Percentiles rank a stretch among this genome's conserved stretches.
Evolutionary conservation across 805 yeast genomes (phyloP).

Genomic region (Geotrichum ghanense): DNA sequence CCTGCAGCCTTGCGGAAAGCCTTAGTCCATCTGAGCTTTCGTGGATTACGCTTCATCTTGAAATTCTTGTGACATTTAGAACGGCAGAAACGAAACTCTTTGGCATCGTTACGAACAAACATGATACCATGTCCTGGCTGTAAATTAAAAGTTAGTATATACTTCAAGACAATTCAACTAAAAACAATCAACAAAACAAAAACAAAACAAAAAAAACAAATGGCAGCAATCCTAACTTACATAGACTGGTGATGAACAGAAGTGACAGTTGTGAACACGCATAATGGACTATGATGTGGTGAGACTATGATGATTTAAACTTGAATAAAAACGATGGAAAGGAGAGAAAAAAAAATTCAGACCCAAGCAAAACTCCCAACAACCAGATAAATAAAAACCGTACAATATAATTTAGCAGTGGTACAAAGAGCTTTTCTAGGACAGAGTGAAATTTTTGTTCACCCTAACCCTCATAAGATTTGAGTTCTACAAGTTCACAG

Average conservation of each 20-base stretch:
- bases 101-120: conserved; percentile 97
- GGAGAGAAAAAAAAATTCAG: background rate
- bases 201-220: too few species aligned
- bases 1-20: conserved; percentile 99
- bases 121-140: conserved; percentile 83
- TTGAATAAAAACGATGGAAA: background rate
- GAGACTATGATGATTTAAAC: background rate
- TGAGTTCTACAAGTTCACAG: too few species aligned
- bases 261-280: conserved; percentile 63
- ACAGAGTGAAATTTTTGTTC: too few species aligned
- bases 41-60: conserved; percentile 96
- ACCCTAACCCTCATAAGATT: too few species aligned
- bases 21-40: conserved; percentile 96
- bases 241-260: conserved; percentile 94
- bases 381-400: too few species aligned
- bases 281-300: conserved; percentile 11
- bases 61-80: conserved; percentile 96
- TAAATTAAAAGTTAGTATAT: conserved; percentile 1
- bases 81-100: conserved; percentile 94
- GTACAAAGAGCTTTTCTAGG: too few species aligned
- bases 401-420: too few species aligned
- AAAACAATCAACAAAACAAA: background rate
- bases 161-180: conserved; percentile 62
- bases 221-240: conserved; percentile 21
- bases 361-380: conserved; percentile 1